Evolutionary conservation across 768 basidiomycete species (phyloP).

Genomic region (Kwoniella pini): DNA sequence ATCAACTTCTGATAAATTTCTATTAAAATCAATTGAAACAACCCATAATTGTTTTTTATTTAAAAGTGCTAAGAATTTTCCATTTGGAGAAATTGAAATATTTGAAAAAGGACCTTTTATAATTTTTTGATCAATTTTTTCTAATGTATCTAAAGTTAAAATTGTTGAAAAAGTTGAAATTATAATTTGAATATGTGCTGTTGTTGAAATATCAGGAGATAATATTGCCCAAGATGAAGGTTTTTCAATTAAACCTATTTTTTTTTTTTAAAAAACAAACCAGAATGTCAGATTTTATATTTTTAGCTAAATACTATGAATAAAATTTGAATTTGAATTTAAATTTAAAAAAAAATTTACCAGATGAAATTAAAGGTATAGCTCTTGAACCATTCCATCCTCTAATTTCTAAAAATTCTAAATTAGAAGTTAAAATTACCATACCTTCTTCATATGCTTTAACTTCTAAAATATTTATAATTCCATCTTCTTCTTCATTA

Average conservation of each 20-base stretch:
- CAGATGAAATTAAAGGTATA: slow-evolving; percentile 69
- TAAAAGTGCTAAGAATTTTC: slow-evolving; percentile 78
- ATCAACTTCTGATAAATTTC: slow-evolving; percentile 83
- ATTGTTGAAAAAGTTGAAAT: slow-evolving; percentile 79
- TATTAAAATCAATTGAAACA: slow-evolving; percentile 89
- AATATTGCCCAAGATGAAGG: slow-evolving; percentile 86
- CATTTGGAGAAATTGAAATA: slow-evolving; percentile 87
- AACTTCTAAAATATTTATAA: slow-evolving; percentile 84
- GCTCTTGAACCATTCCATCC: slow-evolving; percentile 82
- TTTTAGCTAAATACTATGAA: too few relatives aligned
- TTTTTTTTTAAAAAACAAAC: too few relatives aligned
- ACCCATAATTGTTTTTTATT: slow-evolving; percentile 74
- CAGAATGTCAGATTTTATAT: too few relatives aligned
- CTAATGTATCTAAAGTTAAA: slow-evolving; percentile 81
- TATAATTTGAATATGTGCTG: slow-evolving; percentile 85
- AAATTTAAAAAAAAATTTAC: slow-evolving; percentile 58
- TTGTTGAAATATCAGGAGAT: slow-evolving; percentile 83
- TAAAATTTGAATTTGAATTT: not conserved
- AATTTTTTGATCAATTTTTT: slow-evolving; percentile 77
- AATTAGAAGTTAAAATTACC: slow-evolving; percentile 75
- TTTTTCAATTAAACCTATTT: slow-evolving; percentile 69
- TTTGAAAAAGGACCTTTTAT: slow-evolving; percentile 85
- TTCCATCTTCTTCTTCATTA: slow-evolving; percentile 75
- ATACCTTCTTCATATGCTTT: slow-evolving; percentile 82
- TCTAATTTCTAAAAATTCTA: slow-evolving; percentile 80